phyloP scores from a whole-genome alignment of 495 filamentous ascomycete species.

The Hypoxylon lienhwacheense region DNA sequence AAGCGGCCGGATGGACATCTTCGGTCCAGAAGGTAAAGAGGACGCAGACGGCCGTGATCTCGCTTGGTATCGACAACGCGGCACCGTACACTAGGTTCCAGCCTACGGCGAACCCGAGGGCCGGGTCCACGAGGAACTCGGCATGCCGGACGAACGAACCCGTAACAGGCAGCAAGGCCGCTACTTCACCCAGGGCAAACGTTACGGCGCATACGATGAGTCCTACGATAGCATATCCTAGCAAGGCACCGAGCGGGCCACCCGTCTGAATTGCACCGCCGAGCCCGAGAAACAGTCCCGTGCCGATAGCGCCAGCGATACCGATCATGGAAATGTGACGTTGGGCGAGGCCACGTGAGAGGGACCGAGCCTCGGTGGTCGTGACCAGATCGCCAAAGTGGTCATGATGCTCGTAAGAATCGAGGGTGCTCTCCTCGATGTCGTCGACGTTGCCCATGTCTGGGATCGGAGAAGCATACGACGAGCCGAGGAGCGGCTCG shows the following conservation, averaged over 20 bases:
- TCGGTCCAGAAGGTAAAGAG: slow-evolving; percentile 63
- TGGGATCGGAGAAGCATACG: slow-evolving; percentile 4
- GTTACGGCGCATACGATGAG: slow-evolving; percentile 54
- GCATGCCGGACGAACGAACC: slow-evolving; percentile 64
- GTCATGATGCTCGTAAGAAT: slow-evolving; percentile 3
- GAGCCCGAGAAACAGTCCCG: slow-evolving; percentile 56
- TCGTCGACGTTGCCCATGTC: slow-evolving; percentile 18
- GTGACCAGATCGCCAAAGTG: slow-evolving; percentile 36
- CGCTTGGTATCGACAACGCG: slow-evolving; percentile 56
- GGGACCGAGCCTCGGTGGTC: slow-evolving; percentile 40
- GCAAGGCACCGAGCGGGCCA: slow-evolving; percentile 53
- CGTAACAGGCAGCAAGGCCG: slow-evolving; percentile 62
- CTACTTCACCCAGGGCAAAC: slow-evolving; percentile 60
- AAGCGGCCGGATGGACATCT: slow-evolving; percentile 53
- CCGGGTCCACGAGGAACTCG: slow-evolving; percentile 73
- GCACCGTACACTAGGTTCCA: slow-evolving; percentile 58
- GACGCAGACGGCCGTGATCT: slow-evolving; percentile 64
- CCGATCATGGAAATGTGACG: slow-evolving; percentile 55
- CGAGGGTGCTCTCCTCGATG: slow-evolving; percentile 1
- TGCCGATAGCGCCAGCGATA: slow-evolving; percentile 54
- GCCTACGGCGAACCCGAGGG: slow-evolving; percentile 79
- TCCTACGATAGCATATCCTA: slow-evolving; percentile 58
- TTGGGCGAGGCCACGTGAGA: slow-evolving; percentile 47
- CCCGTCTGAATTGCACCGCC: slow-evolving; percentile 52
- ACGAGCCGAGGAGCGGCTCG: slow-evolving; percentile 26